Percentiles rank a stretch among this genome's conserved stretches.
phyloP scores from a whole-genome alignment of 2,329 filamentous ascomycete genomes.

The Venturia aucupariae region DNA sequence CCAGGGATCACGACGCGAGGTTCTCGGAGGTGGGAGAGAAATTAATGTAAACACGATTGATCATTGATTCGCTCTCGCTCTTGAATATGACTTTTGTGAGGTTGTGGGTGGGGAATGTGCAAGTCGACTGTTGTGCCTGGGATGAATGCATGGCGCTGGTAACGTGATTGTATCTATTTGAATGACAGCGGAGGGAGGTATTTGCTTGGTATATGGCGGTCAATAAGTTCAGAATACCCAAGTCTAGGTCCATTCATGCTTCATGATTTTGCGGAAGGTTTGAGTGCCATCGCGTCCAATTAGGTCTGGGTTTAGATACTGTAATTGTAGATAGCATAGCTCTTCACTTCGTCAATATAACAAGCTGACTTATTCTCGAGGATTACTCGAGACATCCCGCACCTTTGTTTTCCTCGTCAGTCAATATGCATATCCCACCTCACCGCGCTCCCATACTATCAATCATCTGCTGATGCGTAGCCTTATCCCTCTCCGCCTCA shows the following conservation, averaged over 20 bases:
- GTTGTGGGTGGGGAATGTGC: no score
- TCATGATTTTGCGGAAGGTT: not conserved
- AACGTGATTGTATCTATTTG: no score
- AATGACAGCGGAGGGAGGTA: no score
- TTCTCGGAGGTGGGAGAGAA: no score
- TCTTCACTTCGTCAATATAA: not conserved
- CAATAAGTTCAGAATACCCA: no score
- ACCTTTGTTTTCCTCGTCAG: not conserved
- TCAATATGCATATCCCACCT: not conserved
- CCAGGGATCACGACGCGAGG: no score
- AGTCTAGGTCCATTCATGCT: no score
- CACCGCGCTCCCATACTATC: slow-evolving; percentile 34
- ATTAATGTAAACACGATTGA: no score
- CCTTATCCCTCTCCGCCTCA: slow-evolving; percentile 73
- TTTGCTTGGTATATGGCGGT: no score
- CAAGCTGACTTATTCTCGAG: not conserved
- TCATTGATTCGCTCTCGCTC: not conserved
- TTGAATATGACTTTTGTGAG: no score
- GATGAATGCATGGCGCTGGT: no score
- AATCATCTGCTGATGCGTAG: slow-evolving; percentile 84
- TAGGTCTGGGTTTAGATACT: not conserved
- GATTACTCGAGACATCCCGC: not conserved
- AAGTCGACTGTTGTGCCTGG: no score
- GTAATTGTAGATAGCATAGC: not conserved
- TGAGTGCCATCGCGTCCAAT: not conserved